Evolutionary conservation across 75 land plant species (phyloP).

Genomic region (Cupressus sempervirens): DNA sequence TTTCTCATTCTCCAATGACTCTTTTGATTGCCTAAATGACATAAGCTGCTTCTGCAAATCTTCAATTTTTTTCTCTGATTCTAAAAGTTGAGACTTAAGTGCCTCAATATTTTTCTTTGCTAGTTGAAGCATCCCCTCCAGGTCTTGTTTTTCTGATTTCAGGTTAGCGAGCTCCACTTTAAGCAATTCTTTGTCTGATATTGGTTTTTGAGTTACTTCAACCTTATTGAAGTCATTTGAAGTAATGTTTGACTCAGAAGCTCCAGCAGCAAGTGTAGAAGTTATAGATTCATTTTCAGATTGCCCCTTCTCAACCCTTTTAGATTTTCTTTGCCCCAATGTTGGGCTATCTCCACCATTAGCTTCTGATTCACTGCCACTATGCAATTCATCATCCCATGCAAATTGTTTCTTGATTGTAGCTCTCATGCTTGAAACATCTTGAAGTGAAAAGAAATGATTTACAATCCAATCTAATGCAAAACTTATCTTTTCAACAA

Average conservation of each 20-base stretch:
- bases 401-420: slow-evolving; percentile 39
- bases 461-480: slow-evolving; percentile 66
- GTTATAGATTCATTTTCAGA: slow-evolving; percentile 2
- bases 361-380: slow-evolving; percentile 20
- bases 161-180: slow-evolving; percentile 20
- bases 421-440: slow-evolving; percentile 57
- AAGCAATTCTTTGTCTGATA: slow-evolving; percentile 9
- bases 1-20: slow-evolving; percentile 28
- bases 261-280: not conserved
- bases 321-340: slow-evolving; percentile 3
- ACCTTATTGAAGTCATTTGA: not conserved
- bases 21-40: slow-evolving; percentile 28
- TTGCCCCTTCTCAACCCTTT: slow-evolving; percentile 10
- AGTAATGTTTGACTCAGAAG: slow-evolving; percentile 9
- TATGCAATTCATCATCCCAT: slow-evolving; percentile 20
- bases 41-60: slow-evolving; percentile 28
- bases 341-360: slow-evolving; percentile 13
- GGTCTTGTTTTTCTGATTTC: slow-evolving; percentile 26
- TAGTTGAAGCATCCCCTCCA: slow-evolving; percentile 33
- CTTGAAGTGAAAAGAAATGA: slow-evolving; percentile 58
- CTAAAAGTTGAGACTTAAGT: slow-evolving; percentile 32
- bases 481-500: slow-evolving; percentile 41
- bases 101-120: slow-evolving; percentile 21
- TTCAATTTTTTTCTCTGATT: slow-evolving; percentile 27
- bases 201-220: slow-evolving; percentile 10